A percentile compares a stretch with the other conserved stretches of the same genome.
These are phyloP conservation scores for Quercus parvula DNA, from an alignment of 306 rosid species.

Conservation along the genomic window DNA sequence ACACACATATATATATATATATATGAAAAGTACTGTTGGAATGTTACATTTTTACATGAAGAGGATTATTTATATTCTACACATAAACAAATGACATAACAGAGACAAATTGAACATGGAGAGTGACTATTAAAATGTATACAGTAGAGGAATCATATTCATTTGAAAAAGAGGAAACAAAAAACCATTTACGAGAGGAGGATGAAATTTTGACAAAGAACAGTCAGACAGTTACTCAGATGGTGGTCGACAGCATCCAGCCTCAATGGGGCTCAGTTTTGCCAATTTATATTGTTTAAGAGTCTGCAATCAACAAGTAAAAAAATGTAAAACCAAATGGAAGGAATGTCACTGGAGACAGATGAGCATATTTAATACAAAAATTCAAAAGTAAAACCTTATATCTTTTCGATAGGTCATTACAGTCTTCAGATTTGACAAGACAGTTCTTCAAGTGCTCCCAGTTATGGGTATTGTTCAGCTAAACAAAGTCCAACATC, in stretches of 20 bases:
- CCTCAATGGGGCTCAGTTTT: slow-evolving; percentile 76
- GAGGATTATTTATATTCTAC: neutral
- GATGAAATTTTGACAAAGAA: neutral
- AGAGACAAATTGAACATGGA: neutral
- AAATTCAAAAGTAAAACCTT: slow-evolving; percentile 51
- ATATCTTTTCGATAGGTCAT: slow-evolving; percentile 56
- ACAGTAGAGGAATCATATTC: neutral
- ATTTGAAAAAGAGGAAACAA: neutral
- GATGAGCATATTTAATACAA: neutral
- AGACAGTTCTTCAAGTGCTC: slow-evolving; percentile 70
- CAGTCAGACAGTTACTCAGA: slow-evolving; percentile 60
- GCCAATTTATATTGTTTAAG: slow-evolving; percentile 69
- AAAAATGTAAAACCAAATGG: neutral
- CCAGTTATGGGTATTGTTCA: slow-evolving; percentile 86
- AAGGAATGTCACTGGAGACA: slow-evolving; percentile 4
- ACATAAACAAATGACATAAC: neutral
- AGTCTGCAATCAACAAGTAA: slow-evolving; percentile 46
- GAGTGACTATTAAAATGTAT: neutral
- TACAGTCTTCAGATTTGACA: slow-evolving; percentile 86
- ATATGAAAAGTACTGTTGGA: neutral
- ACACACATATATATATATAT: too few species aligned
- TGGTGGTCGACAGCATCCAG: slow-evolving; percentile 96
- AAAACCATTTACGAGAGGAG: neutral
- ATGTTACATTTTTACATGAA: neutral
- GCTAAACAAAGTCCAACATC: slow-evolving; percentile 37